Evolutionary conservation across 1,284 basidiomycete species (phyloP).

Genomic region (Fistulinella cinereoalba): DNA sequence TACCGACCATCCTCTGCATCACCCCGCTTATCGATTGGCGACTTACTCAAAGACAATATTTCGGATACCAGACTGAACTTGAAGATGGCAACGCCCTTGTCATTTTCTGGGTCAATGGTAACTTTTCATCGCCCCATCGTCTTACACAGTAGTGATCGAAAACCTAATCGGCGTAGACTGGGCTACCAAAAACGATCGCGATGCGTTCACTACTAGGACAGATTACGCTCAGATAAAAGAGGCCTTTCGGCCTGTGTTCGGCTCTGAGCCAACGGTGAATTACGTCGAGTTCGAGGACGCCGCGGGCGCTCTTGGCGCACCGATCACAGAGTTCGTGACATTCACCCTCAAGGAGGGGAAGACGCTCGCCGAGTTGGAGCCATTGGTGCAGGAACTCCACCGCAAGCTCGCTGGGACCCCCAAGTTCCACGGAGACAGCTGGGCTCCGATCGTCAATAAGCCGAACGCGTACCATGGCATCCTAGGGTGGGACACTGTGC

Average conservation of each 20-base stretch:
- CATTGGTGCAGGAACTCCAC: constrained; percentile 26
- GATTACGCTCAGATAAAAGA: constrained; percentile 6
- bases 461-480: constrained; percentile 28
- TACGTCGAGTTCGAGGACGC: constrained; percentile 25
- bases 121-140: not conserved
- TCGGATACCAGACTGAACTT: constrained; percentile 31
- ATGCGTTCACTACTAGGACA: constrained; percentile 11
- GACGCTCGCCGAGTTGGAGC: constrained; percentile 15
- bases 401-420: constrained; percentile 16
- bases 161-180: constrained; percentile 20
- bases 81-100: constrained; percentile 20
- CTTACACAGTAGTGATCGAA: constrained; percentile 8
- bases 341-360: constrained; percentile 29
- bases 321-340: constrained; percentile 35
- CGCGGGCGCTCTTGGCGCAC: constrained; percentile 21
- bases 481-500: constrained; percentile 32
- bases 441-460: constrained; percentile 25
- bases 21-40: constrained; percentile 6
- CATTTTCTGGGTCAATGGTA: constrained; percentile 34
- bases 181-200: constrained; percentile 20
- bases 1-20: not conserved
- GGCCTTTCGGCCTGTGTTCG: constrained; percentile 16
- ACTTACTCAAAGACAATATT: constrained; percentile 26
- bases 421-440: constrained; percentile 31
- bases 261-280: constrained; percentile 13